Percentiles rank a stretch among this genome's conserved stretches.
These are phyloP conservation scores for Hirschioporus abietinus DNA, from an alignment of 768 basidiomycete genomes.

Conservation along the genomic window DNA sequence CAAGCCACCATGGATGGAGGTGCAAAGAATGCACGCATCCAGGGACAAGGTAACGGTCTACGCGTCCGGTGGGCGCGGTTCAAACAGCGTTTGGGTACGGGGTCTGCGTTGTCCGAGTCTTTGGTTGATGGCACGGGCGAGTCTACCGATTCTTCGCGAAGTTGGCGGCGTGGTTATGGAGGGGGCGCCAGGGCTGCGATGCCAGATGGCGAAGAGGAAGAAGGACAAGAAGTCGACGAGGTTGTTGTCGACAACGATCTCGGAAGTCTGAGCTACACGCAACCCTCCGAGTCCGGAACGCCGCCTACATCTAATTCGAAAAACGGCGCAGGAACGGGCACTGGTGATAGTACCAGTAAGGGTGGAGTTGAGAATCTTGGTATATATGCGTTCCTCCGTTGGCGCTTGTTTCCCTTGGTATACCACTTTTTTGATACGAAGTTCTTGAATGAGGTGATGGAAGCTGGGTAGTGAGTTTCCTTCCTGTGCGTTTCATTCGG, in stretches of 20 bases:
- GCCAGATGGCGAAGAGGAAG: neutral
- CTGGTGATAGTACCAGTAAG: neutral
- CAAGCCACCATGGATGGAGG: neutral
- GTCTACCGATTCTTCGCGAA: neutral
- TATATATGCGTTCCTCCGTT: slow-evolving; percentile 7
- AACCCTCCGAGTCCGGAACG: neutral
- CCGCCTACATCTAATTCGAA: neutral
- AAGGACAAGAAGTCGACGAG: slow-evolving; percentile 8
- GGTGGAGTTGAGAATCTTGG: neutral
- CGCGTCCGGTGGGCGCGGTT: slow-evolving; percentile 45
- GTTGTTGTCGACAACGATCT: slow-evolving; percentile 12
- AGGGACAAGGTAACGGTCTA: slow-evolving; percentile 20
- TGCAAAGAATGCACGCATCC: slow-evolving; percentile 33
- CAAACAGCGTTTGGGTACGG: slow-evolving; percentile 49
- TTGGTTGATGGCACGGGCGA: slow-evolving; percentile 15
- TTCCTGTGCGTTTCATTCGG: neutral
- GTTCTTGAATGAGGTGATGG: slow-evolving; percentile 8
- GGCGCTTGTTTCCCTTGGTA: slow-evolving; percentile 9
- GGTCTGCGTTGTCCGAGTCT: slow-evolving; percentile 27
- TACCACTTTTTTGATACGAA: slow-evolving; percentile 7
- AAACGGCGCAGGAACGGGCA: slow-evolving; percentile 1
- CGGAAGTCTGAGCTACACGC: neutral
- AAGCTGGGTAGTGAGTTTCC: slow-evolving; percentile 6
- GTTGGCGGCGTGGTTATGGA: neutral
- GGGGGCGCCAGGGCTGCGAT: neutral